Percentiles rank a stretch among this genome's conserved stretches.
These are phyloP conservation scores for Pichia membranifaciens DNA, from an alignment of 805 yeast species.

Conservation along the genomic window DNA sequence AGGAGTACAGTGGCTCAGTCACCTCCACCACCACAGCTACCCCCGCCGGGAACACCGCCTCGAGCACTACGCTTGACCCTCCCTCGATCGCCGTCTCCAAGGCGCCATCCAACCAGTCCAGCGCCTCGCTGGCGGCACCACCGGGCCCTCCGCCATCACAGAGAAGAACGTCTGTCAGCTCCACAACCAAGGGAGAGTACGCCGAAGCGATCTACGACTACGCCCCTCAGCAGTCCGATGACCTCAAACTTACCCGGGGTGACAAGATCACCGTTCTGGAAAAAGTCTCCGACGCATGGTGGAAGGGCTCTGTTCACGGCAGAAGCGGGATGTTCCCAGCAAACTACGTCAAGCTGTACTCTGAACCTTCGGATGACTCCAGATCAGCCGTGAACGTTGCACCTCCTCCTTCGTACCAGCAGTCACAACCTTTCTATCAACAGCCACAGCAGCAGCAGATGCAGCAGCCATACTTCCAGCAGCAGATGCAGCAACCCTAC, in stretches of 20 bases:
- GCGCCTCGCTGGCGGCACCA: constrained; percentile 8
- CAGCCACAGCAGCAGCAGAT: constrained; percentile 17
- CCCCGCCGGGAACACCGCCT: not conserved
- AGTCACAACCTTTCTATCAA: constrained; percentile 6
- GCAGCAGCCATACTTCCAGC: constrained; percentile 16
- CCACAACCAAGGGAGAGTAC: constrained; percentile 26
- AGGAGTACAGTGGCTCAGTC: constrained; percentile 20
- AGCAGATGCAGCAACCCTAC: constrained; percentile 11
- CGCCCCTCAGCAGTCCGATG: constrained; percentile 69
- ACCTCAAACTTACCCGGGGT: constrained; percentile 58
- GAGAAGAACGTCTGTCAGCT: constrained; percentile 9
- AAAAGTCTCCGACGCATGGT: constrained; percentile 82
- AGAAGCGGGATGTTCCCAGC: constrained; percentile 82
- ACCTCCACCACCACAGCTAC: constrained; percentile 8
- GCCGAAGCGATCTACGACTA: constrained; percentile 74
- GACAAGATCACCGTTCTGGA: constrained; percentile 67
- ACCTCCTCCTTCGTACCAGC: constrained; percentile 2
- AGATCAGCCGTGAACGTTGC: constrained; percentile 2
- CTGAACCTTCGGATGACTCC: not conserved
- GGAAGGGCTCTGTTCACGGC: constrained; percentile 66
- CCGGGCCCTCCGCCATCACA: not conserved
- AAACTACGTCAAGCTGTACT: constrained; percentile 60
- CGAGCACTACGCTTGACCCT: not conserved
- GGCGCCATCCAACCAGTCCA: not conserved
- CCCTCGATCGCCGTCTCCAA: not conserved